Evolutionary conservation across 1,139 yeast genomes (phyloP).

Genomic region (Ogataea hybrid): DNA sequence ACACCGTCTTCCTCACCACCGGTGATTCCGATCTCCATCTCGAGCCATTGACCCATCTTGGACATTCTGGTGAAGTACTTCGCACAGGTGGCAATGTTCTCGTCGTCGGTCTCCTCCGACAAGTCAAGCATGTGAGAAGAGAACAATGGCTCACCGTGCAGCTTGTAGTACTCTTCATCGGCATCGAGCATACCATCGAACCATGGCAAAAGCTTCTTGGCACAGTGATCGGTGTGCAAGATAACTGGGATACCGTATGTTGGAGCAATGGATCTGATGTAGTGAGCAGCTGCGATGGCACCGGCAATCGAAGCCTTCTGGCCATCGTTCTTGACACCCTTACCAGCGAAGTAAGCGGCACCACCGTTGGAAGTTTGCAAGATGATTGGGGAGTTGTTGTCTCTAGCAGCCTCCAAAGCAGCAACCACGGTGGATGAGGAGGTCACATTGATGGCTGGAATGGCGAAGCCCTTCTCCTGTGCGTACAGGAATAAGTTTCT

Average conservation of each 20-base stretch:
- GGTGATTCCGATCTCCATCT: conserved; percentile 99
- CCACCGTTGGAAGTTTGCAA: conserved; percentile 99
- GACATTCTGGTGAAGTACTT: conserved; percentile 94
- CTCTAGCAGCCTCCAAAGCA: conserved; percentile 98
- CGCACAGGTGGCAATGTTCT: conserved; percentile 91
- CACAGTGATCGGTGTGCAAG: conserved; percentile 98
- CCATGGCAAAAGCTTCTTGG: conserved; percentile 97
- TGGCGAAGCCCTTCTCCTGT: conserved; percentile 90
- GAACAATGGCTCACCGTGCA: conserved; percentile 91
- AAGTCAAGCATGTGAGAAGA: conserved; percentile 99
- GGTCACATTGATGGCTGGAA: conserved; percentile 98
- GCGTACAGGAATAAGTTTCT: conserved; percentile 90
- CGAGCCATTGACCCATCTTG: conserved; percentile 96
- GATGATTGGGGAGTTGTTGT: conserved; percentile 91
- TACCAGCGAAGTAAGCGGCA: conserved; percentile 99
- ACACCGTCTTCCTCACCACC: conserved; percentile 99
- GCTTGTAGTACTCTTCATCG: conserved; percentile 87
- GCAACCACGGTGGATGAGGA: conserved; percentile 97
- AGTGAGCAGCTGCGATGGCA: conserved; percentile 97
- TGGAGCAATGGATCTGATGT: conserved; percentile 96
- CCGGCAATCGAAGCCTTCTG: conserved; percentile 96
- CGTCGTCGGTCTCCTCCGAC: conserved; percentile 95
- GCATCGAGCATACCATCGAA: conserved; percentile 97
- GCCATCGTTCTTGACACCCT: conserved; percentile 93
- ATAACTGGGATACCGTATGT: conserved; percentile 95